Evolutionary conservation across 164 flowering plant genomes (phyloP).

Genomic region (Vitis riparia): DNA sequence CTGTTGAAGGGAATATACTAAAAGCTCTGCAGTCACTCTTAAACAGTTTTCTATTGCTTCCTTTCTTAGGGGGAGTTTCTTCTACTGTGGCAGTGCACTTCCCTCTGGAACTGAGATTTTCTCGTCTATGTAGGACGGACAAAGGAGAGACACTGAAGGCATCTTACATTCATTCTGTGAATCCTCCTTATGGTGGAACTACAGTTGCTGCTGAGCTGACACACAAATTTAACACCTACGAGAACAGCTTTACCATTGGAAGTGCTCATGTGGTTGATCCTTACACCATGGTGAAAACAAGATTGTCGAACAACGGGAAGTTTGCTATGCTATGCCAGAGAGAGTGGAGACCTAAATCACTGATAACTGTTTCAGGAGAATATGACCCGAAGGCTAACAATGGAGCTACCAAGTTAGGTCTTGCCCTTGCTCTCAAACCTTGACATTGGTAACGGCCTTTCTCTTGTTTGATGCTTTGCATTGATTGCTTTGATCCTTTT

Average conservation of each 20-base stretch:
- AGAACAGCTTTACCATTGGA: conserved; percentile 65
- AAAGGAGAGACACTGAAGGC: conserved; percentile 71
- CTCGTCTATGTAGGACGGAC: conserved; percentile 43
- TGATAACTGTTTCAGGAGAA: conserved; percentile 64
- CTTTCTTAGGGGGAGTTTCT: not conserved
- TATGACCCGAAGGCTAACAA: conserved; percentile 44
- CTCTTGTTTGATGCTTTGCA: not conserved
- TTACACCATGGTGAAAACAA: conserved; percentile 47
- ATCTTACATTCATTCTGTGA: conserved; percentile 58
- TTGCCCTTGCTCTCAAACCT: conserved; percentile 72
- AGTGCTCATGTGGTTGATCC: conserved; percentile 57
- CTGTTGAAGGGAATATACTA: too few relatives aligned
- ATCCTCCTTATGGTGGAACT: conserved; percentile 36
- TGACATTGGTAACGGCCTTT: conserved; percentile 22
- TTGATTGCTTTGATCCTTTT: not conserved
- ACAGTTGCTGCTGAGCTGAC: conserved; percentile 75
- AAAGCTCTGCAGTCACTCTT: too few relatives aligned
- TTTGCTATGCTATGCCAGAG: conserved; percentile 48
- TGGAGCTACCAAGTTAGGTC: conserved; percentile 51
- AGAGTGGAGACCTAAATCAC: conserved; percentile 82
- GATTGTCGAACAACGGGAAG: conserved; percentile 48
- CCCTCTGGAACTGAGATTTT: not conserved
- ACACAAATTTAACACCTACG: conserved; percentile 49
- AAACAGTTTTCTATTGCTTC: too few relatives aligned
- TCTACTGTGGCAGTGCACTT: not conserved